Evolutionary conservation across 2,329 filamentous ascomycete genomes (phyloP).

Genomic region (Pseudogymnoascus sp.): DNA sequence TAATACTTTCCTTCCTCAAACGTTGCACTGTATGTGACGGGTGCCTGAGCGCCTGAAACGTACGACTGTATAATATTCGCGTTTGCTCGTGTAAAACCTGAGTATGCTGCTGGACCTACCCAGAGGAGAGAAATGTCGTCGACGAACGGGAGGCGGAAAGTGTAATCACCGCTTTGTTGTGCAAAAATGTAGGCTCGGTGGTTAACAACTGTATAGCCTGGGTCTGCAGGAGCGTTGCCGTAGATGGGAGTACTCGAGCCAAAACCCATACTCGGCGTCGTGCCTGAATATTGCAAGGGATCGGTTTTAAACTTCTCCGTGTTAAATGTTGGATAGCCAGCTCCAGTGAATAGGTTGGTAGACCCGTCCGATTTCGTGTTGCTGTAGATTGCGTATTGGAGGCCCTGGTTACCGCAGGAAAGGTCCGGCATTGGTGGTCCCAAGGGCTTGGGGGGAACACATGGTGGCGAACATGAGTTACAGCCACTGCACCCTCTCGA

Average conservation of each 20-base stretch:
- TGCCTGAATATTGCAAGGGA: not conserved
- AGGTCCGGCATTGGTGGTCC: not conserved
- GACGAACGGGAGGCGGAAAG: constrained; percentile 17
- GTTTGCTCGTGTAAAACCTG: constrained; percentile 18
- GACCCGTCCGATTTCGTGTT: not conserved
- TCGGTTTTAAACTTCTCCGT: not conserved
- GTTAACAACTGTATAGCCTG: constrained; percentile 12
- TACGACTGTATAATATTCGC: constrained; percentile 10
- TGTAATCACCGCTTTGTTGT: constrained; percentile 20
- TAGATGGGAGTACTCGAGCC: not conserved
- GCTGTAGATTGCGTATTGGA: constrained; percentile 9
- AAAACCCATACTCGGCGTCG: not conserved
- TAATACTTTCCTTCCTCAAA: not conserved
- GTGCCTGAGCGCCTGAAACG: not conserved
- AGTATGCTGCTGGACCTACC: constrained; percentile 19
- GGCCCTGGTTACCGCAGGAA: constrained; percentile 8
- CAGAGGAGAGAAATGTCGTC: constrained; percentile 23
- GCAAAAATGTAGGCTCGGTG: constrained; percentile 19
- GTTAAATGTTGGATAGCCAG: not conserved
- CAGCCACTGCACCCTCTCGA: not conserved
- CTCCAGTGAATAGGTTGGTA: not conserved
- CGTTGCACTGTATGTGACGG: not conserved
- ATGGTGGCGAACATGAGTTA: not conserved
- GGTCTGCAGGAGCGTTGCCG: constrained; percentile 3
- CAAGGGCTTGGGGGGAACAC: not conserved